Conservation (phyloP, 495 filamentous ascomycete genomes). For the Paragyromitra xinjiangensis region DNA sequence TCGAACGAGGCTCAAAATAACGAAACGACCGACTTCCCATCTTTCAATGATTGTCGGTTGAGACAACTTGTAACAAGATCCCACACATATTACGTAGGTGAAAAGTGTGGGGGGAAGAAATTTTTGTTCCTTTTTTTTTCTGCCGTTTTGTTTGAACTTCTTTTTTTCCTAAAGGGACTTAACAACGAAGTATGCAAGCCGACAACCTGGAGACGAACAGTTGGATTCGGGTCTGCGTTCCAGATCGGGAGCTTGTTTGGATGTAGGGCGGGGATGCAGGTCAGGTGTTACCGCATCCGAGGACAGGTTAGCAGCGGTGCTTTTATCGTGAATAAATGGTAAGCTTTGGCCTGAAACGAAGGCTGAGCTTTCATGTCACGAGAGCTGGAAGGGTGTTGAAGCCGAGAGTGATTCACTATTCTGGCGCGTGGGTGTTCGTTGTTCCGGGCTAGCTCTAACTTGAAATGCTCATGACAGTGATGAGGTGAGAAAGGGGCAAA, state of each 20-base stretch:
- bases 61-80: conserved; percentile 45
- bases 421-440: conserved; percentile 30
- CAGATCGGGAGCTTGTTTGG: conserved; percentile 32
- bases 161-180: neutral
- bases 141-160: conserved; percentile 14
- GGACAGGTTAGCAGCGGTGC: conserved; percentile 12
- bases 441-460: conserved; percentile 16
- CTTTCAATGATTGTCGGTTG: conserved; percentile 28
- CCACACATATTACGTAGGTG: conserved; percentile 45
- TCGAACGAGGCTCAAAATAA: conserved; percentile 39
- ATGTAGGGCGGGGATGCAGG: conserved; percentile 34
- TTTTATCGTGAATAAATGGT: conserved; percentile 20
- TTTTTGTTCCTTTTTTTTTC: conserved; percentile 23
- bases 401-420: conserved; percentile 41
- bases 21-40: conserved; percentile 41
- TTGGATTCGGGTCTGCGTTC: conserved; percentile 42
- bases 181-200: conserved; percentile 21
- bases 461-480: conserved; percentile 21
- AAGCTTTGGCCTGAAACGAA: conserved; percentile 34
- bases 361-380: conserved; percentile 35
- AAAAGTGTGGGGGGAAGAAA: conserved; percentile 17
- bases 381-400: conserved; percentile 34
- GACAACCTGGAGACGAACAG: conserved; percentile 47
- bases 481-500: neutral
- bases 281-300: conserved; percentile 43